Evolutionary conservation across 2,329 filamentous ascomycete species (phyloP).

Genomic region (Talaromyces rugulosus): DNA sequence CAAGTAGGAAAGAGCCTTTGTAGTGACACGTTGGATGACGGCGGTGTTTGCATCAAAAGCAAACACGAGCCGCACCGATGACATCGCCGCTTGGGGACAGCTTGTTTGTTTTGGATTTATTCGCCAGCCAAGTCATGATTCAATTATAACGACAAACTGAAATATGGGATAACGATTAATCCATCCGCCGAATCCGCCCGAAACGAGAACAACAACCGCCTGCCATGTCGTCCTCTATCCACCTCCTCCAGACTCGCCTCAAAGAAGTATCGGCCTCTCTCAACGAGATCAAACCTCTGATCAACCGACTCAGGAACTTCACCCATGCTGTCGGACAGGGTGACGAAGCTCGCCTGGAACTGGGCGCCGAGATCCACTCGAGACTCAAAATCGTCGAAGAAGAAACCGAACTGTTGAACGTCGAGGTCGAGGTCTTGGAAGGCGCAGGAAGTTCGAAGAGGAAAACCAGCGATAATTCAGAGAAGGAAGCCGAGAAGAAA

Average conservation of each 20-base stretch:
- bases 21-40: too few relatives aligned
- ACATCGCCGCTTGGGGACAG: not conserved
- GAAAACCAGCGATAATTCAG: slow-evolving; percentile 42
- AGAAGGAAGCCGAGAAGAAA: slow-evolving; percentile 59
- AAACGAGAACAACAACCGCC: not conserved
- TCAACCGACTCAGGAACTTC: slow-evolving; percentile 55
- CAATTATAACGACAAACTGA: not conserved
- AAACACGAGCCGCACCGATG: not conserved
- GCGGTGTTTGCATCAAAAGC: not conserved
- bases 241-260: slow-evolving; percentile 45
- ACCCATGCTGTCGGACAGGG: slow-evolving; percentile 61
- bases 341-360: slow-evolving; percentile 64
- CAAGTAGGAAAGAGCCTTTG: too few relatives aligned
- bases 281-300: slow-evolving; percentile 51
- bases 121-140: not conserved
- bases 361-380: slow-evolving; percentile 75
- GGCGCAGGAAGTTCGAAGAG: slow-evolving; percentile 36
- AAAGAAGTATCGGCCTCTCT: slow-evolving; percentile 51
- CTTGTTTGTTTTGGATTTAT: not conserved
- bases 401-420: slow-evolving; percentile 72
- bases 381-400: slow-evolving; percentile 74
- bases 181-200: not conserved
- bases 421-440: slow-evolving; percentile 70
- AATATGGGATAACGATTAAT: not conserved
- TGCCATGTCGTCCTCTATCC: slow-evolving; percentile 33